Evolutionary conservation across 345 rosid species (phyloP), one percentile per base, ranked within the genome.

Genomic region (Citrus mangshanensis): DNA sequence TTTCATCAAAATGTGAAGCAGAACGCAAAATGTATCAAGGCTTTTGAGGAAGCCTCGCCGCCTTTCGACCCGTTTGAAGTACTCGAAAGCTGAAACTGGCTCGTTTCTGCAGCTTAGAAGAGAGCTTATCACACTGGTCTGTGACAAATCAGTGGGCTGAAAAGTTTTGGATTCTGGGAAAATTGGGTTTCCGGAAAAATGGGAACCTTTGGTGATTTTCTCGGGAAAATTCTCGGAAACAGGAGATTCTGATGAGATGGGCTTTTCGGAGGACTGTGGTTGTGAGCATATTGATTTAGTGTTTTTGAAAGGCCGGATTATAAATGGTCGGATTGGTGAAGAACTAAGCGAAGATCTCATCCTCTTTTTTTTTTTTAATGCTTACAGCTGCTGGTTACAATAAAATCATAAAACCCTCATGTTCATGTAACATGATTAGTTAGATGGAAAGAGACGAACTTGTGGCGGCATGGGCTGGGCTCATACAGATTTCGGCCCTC

Each of bases 1-100:
- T 38, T 46, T 64, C 51, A 82, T 85, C 79, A 92, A 81, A 75
- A 93, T 81, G 84, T 91, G 95, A 83, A 93, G 84, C 80, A 92
- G 75, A 68, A 89, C 81, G 70, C 91, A 89, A 16, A 91, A 82
- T 55, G 80, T 68, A 72, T 88, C 91, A 3, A 83, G 56, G 64
- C 84, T 81, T 75, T 65, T 77, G 42, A 84, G 69, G 40, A 87
- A 82, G 13, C 86, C 90, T 6, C 83, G 82, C 81, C 73, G 76
- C 60, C 80, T 70, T 65, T 78, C 83, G 27, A 75, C 83, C 75
- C 74, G 51, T 9, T 56, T 64, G 80, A 81, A 93, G 86, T 84
- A 88, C 76, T 66, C 64, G 65, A 87, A 76, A 72, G 97, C 95
- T 16, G 86, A 80, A 27, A 60, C 8, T 3, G 97, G 91, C 58